These are phyloP conservation scores for Colletotrichum filicis DNA, from an alignment of 2,329 filamentous ascomycete species.

Conservation along the genomic window DNA sequence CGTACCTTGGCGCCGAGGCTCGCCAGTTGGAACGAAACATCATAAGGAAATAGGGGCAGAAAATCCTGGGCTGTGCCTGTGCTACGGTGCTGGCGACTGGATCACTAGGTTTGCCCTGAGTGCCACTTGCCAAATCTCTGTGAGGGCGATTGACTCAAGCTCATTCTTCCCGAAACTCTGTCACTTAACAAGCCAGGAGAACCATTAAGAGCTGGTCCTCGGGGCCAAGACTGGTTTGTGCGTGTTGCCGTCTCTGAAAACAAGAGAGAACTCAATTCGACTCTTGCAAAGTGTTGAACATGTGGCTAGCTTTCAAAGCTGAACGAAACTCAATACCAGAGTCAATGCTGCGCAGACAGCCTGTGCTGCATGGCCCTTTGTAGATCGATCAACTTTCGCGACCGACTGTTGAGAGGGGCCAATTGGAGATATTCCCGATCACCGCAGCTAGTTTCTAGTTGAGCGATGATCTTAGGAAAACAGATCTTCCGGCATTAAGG, in stretches of 20 bases:
- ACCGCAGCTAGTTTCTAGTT: not conserved
- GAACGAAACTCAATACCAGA: not conserved
- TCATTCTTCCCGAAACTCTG: conserved; percentile 27
- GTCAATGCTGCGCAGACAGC: not conserved
- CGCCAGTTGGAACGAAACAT: conserved; percentile 8
- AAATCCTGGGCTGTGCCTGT: not conserved
- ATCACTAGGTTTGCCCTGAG: not conserved
- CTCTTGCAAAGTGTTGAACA: not conserved
- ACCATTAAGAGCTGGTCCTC: not conserved
- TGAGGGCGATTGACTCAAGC: conserved; percentile 11
- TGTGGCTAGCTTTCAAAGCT: not conserved
- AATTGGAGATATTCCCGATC: not conserved
- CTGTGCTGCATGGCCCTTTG: not conserved
- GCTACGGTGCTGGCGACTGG: not conserved
- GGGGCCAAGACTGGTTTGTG: conserved; percentile 6
- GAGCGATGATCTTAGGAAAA: not conserved
- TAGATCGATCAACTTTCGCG: not conserved
- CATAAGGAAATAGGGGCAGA: conserved; percentile 1
- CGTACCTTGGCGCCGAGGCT: conserved; percentile 21
- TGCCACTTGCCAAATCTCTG: not conserved
- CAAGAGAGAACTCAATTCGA: conserved; percentile 6
- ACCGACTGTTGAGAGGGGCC: not conserved
- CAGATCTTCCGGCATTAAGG: not conserved
- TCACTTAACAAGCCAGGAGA: not conserved
- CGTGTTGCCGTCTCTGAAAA: not conserved